Evolutionary conservation across 805 yeast species (phyloP).

Genomic region (Suhomyces faveliae): DNA sequence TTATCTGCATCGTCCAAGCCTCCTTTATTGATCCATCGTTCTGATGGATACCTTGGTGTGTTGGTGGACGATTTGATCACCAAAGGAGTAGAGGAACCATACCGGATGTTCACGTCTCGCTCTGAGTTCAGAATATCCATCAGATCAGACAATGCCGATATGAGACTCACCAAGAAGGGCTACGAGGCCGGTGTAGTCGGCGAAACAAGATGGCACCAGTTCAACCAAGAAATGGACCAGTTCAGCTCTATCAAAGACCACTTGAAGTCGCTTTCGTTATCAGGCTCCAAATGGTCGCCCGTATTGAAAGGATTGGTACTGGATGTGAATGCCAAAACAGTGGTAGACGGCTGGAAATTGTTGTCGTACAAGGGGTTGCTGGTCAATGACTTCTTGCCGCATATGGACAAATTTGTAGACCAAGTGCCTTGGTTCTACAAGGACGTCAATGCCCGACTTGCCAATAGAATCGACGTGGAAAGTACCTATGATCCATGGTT

Average conservation of each 20-base stretch:
- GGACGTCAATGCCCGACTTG: slow-evolving; percentile 38
- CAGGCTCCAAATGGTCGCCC: slow-evolving; percentile 65
- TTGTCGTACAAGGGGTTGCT: slow-evolving; percentile 52
- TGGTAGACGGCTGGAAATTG: slow-evolving; percentile 65
- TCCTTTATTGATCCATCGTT: slow-evolving; percentile 56
- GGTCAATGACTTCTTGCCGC: slow-evolving; percentile 30
- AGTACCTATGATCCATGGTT: slow-evolving; percentile 82
- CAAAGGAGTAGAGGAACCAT: slow-evolving; percentile 95
- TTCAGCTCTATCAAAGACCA: slow-evolving; percentile 46
- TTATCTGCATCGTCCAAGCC: slow-evolving; percentile 44
- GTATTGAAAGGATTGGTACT: slow-evolving; percentile 45
- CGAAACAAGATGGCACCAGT: slow-evolving; percentile 54
- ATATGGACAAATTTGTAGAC: slow-evolving; percentile 18
- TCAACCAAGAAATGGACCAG: slow-evolving; percentile 39
- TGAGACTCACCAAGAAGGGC: slow-evolving; percentile 73
- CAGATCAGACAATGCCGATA: slow-evolving; percentile 92
- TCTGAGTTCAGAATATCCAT: slow-evolving; percentile 90
- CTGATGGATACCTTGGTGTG: slow-evolving; percentile 91
- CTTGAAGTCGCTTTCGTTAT: slow-evolving; percentile 44
- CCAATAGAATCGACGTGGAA: slow-evolving; percentile 67
- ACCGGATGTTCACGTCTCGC: slow-evolving; percentile 95
- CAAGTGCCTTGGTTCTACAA: slow-evolving; percentile 24
- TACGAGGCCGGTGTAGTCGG: slow-evolving; percentile 63
- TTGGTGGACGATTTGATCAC: slow-evolving; percentile 91
- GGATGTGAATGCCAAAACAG: slow-evolving; percentile 42